A percentile compares a stretch with the other conserved stretches of the same genome.
Conservation (phyloP, 2,329 filamentous ascomycete genomes). For the Ascochyta viciae-villosae region DNA sequence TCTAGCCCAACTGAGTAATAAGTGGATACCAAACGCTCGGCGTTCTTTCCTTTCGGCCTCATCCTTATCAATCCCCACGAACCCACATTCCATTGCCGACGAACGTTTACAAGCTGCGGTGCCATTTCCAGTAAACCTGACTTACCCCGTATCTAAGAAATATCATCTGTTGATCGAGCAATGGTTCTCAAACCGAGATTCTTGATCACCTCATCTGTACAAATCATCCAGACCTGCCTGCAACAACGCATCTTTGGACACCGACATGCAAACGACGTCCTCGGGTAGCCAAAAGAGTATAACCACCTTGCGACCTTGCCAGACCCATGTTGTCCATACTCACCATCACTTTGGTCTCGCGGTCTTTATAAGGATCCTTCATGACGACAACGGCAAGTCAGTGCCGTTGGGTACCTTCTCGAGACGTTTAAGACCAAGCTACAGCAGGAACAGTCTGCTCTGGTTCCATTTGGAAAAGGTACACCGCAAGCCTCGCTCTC, state of each 20-base stretch:
- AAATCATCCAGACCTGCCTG: neutral
- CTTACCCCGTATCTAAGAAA: neutral
- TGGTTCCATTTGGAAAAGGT: neutral
- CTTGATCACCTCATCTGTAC: neutral
- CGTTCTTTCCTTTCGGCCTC: slow-evolving; percentile 3
- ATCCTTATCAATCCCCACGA: neutral
- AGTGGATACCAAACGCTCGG: slow-evolving; percentile 4
- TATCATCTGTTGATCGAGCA: neutral
- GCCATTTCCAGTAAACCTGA: neutral
- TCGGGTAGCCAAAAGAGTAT: no score
- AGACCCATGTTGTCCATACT: no score
- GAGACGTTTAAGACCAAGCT: neutral
- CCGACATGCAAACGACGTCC: neutral
- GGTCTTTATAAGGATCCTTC: no score
- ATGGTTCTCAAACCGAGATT: neutral
- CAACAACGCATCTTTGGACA: neutral
- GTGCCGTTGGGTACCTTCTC: no score
- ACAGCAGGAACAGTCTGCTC: neutral
- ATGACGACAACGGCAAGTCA: no score
- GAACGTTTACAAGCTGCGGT: neutral
- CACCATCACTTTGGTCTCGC: no score
- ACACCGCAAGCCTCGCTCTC: neutral
- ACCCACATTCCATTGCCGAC: neutral
- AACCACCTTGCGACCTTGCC: no score
- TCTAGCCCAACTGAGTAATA: neutral